phyloP scores from a whole-genome alignment of 2,329 filamentous ascomycete genomes.

The Dactylonectria estremocensis region DNA sequence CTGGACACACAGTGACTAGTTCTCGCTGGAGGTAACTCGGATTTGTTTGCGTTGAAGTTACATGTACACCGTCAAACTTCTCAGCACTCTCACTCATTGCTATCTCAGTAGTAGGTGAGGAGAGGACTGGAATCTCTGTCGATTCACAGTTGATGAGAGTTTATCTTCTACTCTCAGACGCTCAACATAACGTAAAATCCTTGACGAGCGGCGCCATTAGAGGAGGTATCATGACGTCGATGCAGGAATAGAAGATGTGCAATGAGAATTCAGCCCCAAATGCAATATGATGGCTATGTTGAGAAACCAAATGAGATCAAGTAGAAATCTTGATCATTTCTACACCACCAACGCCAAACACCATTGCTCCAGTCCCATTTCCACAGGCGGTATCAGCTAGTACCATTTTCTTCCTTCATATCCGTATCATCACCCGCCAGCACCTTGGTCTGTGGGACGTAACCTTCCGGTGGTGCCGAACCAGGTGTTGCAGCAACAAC shows the following conservation, averaged over 20 bases:
- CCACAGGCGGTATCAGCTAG: slow-evolving; percentile 44
- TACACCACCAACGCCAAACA: slow-evolving; percentile 53
- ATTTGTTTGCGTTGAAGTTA: no score
- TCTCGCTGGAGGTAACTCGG: no score
- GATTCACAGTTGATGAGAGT: no score
- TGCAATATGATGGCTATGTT: slow-evolving; percentile 2
- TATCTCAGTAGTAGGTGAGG: no score
- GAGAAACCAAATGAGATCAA: slow-evolving; percentile 30
- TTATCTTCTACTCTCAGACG: no score
- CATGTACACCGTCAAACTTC: no score
- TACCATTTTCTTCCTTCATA: slow-evolving; percentile 68
- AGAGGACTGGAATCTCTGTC: no score
- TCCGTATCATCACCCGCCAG: slow-evolving; percentile 75
- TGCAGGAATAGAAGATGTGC: slow-evolving; percentile 85
- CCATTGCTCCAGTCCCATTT: slow-evolving; percentile 50
- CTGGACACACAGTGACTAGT: no score
- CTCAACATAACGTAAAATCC: no score
- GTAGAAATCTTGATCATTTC: slow-evolving; percentile 32
- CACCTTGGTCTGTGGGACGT: slow-evolving; percentile 76
- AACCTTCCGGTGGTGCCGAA: slow-evolving; percentile 69
- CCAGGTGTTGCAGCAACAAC: slow-evolving; percentile 90
- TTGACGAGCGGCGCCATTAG: no score
- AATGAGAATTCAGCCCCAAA: neutral
- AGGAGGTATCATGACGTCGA: slow-evolving; percentile 76
- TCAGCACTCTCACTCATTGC: no score